Evolutionary conservation across 176 grass and related monocot genomes (phyloP).

Genomic region (Oryza brachyantha): DNA sequence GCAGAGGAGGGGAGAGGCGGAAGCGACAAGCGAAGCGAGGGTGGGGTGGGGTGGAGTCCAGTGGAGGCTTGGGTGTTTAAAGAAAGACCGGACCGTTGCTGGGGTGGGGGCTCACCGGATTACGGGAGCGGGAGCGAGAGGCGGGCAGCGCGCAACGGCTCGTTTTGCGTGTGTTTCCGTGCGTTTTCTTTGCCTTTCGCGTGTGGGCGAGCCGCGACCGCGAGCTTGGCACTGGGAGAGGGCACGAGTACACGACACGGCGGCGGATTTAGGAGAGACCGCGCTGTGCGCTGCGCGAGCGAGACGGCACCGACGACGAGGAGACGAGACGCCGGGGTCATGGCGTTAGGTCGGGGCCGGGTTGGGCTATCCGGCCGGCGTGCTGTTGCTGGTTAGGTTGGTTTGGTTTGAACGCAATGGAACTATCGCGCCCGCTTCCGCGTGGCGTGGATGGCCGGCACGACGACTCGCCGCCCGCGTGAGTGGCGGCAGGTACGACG

Average conservation of each 20-base stretch:
- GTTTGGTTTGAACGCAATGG: slow-evolving; percentile 11
- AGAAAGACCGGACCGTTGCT: slow-evolving; percentile 28
- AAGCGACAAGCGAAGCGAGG: not conserved
- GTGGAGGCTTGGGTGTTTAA: not conserved
- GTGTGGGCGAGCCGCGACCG: not conserved
- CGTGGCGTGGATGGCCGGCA: not conserved
- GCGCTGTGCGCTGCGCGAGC: no score
- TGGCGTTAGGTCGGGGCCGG: not conserved
- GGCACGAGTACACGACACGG: no score
- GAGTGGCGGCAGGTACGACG: not conserved
- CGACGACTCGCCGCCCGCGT: not conserved
- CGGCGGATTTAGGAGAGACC: no score
- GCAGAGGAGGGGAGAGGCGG: slow-evolving; percentile 12
- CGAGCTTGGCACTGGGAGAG: no score
- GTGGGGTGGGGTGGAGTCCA: no score
- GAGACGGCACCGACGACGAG: not conserved
- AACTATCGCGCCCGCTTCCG: not conserved
- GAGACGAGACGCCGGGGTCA: not conserved
- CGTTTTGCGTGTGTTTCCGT: not conserved
- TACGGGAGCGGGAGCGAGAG: no score
- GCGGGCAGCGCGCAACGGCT: not conserved
- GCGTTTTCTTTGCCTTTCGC: not conserved
- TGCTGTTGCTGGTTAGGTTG: not conserved
- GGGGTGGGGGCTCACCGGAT: not conserved
- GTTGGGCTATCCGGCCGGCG: not conserved